phyloP scores from a whole-genome alignment of 768 basidiomycete genomes.

The Trametes cinnabarina region DNA sequence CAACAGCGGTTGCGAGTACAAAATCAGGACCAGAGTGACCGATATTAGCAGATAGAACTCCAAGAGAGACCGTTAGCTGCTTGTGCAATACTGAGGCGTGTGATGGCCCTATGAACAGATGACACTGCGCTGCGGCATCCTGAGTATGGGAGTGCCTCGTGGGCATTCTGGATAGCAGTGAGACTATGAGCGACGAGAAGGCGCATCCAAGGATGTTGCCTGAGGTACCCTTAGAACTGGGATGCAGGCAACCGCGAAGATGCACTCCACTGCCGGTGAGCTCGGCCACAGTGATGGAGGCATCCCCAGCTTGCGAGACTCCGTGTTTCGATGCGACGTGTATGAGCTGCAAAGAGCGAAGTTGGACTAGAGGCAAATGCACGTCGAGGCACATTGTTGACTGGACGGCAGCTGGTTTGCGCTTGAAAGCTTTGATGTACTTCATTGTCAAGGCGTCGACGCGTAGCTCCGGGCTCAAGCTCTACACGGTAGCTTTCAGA shows the following conservation, averaged over 20 bases:
- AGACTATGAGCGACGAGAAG: background rate
- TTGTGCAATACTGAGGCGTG: background rate
- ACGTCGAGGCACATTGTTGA: slow-evolving; percentile 38
- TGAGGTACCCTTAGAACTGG: background rate
- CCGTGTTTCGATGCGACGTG: background rate
- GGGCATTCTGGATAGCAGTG: background rate
- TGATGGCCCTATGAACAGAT: slow-evolving; percentile 20
- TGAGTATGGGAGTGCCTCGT: slow-evolving; percentile 5
- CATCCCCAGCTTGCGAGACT: background rate
- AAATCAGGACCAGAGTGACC: slow-evolving; percentile 34
- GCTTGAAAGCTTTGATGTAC: slow-evolving; percentile 32
- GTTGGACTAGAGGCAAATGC: slow-evolving; percentile 36
- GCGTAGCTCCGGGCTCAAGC: slow-evolving; percentile 37
- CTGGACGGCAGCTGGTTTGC: background rate
- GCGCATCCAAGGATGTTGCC: background rate
- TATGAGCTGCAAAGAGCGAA: slow-evolving; percentile 41
- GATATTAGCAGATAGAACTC: slow-evolving; percentile 26
- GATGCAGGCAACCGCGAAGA: background rate
- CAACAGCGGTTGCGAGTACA: slow-evolving; percentile 7
- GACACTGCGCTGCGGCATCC: background rate
- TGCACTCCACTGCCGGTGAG: slow-evolving; percentile 5
- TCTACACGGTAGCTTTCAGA: slow-evolving; percentile 25
- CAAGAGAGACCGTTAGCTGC: slow-evolving; percentile 23
- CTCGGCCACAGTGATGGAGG: slow-evolving; percentile 33
- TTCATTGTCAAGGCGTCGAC: slow-evolving; percentile 43